Base-by-base conservation (phyloP, 345 rosid genomes). In the Salix udensis region DNA sequence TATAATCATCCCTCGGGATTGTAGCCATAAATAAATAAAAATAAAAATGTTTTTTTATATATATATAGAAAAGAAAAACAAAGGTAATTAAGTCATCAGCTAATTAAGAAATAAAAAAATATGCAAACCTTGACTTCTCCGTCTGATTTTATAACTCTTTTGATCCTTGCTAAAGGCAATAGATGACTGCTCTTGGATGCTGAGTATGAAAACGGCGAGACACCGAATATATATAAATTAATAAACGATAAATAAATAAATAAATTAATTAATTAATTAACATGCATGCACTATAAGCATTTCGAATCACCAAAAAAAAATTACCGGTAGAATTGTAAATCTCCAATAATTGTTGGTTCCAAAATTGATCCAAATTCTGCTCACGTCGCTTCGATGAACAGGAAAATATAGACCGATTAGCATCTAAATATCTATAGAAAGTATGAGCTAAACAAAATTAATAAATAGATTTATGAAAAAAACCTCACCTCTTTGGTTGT, bases 101-200 rank as follows among this genome's bases (percentile, higher is more conserved):
- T 28, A 34, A 34, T 34, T 34, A 9, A 15, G 19, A 50, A 66
- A 48, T 5, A 31, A 5, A 34, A 21, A 6, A 12, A 26, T n/a
- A 5, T 13, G 10, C 68, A 65, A 61, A 87, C 88, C 89, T 78
- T 85, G 65, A 85, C 88, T 7, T 67, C 42, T 66, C 67, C 67
- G 39, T 79, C 74, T 1, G 85, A 67, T 76, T 87, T 87, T 83
- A 87, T 79, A 34, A 85, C 37, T 82, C 52, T 83, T 73, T 74
- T 87, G 70, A 87, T 77, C 81, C 88, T 79, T 73, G 86, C 80
- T 5, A 85, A 73, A n/a, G 85, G 84, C 18, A 85, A 68, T 4
- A 26, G 68, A 68, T 78, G 68, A 7, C 23, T 19, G 74, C 14
- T 70, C 77, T 74, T 83, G 67, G 68, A 79, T 31, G 11, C 86